A percentile compares a stretch with the other conserved stretches of the same genome.
phyloP scores from a whole-genome alignment of 2,329 filamentous ascomycete genomes.

The Pseudovirgaria hyperparasitica region DNA sequence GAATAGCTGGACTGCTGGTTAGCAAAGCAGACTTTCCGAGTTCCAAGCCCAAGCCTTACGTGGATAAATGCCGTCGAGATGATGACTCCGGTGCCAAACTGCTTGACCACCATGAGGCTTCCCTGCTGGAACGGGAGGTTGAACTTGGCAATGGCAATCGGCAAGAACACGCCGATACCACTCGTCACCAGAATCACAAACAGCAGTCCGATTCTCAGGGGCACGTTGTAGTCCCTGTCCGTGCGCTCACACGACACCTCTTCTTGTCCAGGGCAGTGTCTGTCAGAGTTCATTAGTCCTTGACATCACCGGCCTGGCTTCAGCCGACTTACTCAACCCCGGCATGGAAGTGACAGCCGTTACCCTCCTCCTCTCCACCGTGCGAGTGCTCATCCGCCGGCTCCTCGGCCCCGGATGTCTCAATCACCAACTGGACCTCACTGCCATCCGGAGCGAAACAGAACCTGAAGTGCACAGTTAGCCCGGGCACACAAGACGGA shows the following conservation, averaged over 20 bases:
- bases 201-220: constrained; percentile 55
- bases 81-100: constrained; percentile 60
- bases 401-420: constrained; percentile 13
- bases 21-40: not conserved
- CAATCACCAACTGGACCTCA: constrained; percentile 44
- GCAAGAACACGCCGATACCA: constrained; percentile 53
- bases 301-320: not conserved
- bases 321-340: constrained; percentile 52
- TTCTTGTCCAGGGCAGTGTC: constrained; percentile 44
- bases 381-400: constrained; percentile 11
- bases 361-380: no score
- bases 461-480: constrained; percentile 32
- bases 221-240: constrained; percentile 51
- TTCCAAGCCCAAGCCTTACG: constrained; percentile 26
- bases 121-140: constrained; percentile 37
- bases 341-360: constrained; percentile 60
- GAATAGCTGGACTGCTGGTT: constrained; percentile 42
- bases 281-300: constrained; percentile 13
- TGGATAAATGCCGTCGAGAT: constrained; percentile 60
- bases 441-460: constrained; percentile 47
- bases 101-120: constrained; percentile 52
- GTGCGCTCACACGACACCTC: constrained; percentile 33
- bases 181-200: constrained; percentile 62
- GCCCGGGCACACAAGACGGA: constrained; percentile 3
- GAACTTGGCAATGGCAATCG: constrained; percentile 49